phyloP scores from a whole-genome alignment of 1,139 yeast species.

The Candida glucosophila region DNA sequence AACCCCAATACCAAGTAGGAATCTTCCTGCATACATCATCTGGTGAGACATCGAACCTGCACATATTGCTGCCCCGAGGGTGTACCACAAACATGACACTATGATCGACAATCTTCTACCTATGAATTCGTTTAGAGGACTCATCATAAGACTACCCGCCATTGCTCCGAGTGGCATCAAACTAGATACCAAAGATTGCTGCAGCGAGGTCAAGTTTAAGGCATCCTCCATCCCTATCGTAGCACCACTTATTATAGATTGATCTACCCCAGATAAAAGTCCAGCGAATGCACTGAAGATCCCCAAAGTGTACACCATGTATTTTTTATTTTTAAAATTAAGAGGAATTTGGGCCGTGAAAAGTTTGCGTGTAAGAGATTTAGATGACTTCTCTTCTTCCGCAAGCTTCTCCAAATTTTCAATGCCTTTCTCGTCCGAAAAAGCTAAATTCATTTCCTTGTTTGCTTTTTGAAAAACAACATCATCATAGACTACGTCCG shows the following conservation, averaged over 20 bases:
- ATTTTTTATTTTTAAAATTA: slow-evolving; percentile 30
- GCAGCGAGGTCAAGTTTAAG: slow-evolving; percentile 21
- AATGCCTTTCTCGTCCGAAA: too few relatives aligned
- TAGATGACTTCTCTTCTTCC: slow-evolving; percentile 9
- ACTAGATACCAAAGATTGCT: slow-evolving; percentile 39
- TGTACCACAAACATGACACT: slow-evolving; percentile 46
- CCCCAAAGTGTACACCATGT: slow-evolving; percentile 42
- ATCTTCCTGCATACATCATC: slow-evolving; percentile 48
- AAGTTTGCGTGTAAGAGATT: slow-evolving; percentile 15
- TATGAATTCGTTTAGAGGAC: slow-evolving; percentile 40
- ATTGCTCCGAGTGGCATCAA: slow-evolving; percentile 57
- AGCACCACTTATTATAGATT: slow-evolving; percentile 52
- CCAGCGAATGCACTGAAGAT: slow-evolving; percentile 52
- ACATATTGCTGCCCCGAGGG: slow-evolving; percentile 47
- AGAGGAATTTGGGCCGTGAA: slow-evolving; percentile 16
- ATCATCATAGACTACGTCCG: too few relatives aligned
- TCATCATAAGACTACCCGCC: slow-evolving; percentile 39
- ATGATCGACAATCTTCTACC: slow-evolving; percentile 48
- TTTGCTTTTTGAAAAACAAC: too few relatives aligned
- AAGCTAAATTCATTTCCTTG: too few relatives aligned
- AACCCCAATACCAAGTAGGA: slow-evolving; percentile 48
- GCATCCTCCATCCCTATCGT: slow-evolving; percentile 38
- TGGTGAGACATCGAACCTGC: slow-evolving; percentile 36
- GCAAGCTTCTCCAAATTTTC: slow-evolving; percentile 16
- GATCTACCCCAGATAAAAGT: slow-evolving; percentile 49